Conservation (phyloP, 768 basidiomycete species). For the Panus rudis region DNA sequence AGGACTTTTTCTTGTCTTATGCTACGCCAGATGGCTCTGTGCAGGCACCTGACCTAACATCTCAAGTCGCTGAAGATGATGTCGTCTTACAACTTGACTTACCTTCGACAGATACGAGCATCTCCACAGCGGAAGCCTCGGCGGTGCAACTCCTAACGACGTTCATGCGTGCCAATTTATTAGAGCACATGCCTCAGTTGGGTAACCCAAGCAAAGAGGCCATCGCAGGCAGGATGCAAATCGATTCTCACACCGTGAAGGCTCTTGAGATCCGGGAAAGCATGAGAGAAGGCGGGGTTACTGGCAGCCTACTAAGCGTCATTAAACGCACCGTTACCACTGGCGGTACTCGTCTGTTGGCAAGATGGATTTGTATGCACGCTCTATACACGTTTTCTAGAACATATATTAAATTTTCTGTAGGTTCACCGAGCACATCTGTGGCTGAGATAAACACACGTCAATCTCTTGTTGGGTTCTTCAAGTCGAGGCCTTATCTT, state of each 20-base stretch:
- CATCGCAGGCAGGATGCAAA: conserved; percentile 63
- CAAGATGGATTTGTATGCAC: conserved; percentile 69
- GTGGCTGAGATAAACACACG: conserved; percentile 62
- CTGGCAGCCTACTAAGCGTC: conserved; percentile 68
- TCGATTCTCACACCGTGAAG: conserved; percentile 83
- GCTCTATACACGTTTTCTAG: conserved; percentile 1
- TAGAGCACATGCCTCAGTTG: conserved; percentile 73
- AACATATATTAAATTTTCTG: conserved; percentile 8
- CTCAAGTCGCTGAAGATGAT: conserved; percentile 13
- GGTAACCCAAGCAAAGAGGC: conserved; percentile 52
- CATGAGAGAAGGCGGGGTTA: conserved; percentile 61
- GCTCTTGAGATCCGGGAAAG: conserved; percentile 81
- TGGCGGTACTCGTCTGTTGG: conserved; percentile 69
- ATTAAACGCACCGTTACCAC: conserved; percentile 73
- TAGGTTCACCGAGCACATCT: conserved; percentile 82
- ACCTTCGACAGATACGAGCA: background rate
- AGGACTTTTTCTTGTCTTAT: conserved; percentile 50
- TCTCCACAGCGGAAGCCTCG: conserved; percentile 37
- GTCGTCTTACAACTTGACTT: conserved; percentile 11
- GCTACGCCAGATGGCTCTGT: conserved; percentile 11
- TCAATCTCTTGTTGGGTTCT: conserved; percentile 72
- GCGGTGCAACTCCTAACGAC: conserved; percentile 59
- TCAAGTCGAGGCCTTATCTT: conserved; percentile 53
- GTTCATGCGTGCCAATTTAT: conserved; percentile 59
- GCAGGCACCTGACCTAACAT: background rate